Evolutionary conservation across 805 yeast genomes (phyloP).

Genomic region (Candida lessepsii): DNA sequence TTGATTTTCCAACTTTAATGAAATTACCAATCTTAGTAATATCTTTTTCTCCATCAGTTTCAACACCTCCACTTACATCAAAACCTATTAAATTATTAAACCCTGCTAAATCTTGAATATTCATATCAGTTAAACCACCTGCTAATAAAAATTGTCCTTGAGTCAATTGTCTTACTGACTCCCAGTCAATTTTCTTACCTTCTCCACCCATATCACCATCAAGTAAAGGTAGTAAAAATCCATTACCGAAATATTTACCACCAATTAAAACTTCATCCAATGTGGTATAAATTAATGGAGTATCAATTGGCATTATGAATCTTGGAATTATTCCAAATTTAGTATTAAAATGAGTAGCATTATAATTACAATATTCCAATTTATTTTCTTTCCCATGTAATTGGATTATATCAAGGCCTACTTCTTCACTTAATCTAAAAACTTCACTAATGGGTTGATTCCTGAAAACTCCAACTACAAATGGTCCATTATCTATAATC

Average conservation of each 20-base stretch:
- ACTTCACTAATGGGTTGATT: constrained; percentile 75
- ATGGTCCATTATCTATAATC: constrained; percentile 53
- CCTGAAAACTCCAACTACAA: constrained; percentile 84
- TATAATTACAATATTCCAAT: constrained; percentile 51
- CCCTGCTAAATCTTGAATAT: constrained; percentile 54
- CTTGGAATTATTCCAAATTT: constrained; percentile 69
- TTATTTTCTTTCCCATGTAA: constrained; percentile 69
- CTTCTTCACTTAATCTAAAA: constrained; percentile 35
- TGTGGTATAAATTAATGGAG: constrained; percentile 29
- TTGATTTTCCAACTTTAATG: constrained; percentile 47
- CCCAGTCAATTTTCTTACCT: constrained; percentile 81
- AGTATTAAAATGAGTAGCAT: constrained; percentile 22
- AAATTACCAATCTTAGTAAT: constrained; percentile 57
- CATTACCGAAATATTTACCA: constrained; percentile 18
- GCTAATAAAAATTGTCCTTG: constrained; percentile 64
- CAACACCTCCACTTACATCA: constrained; percentile 96
- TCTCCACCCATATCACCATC: constrained; percentile 94
- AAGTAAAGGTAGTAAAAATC: constrained; percentile 59
- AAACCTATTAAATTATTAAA: constrained; percentile 74
- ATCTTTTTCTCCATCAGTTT: constrained; percentile 75
- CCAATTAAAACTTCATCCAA: constrained; percentile 17
- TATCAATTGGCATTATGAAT: constrained; percentile 58
- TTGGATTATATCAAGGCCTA: constrained; percentile 75
- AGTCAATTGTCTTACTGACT: constrained; percentile 31
- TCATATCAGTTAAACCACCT: constrained; percentile 83